phyloP scores from a whole-genome alignment of 2,329 filamentous ascomycete genomes.

The Allantophomopsis lycopodina region DNA sequence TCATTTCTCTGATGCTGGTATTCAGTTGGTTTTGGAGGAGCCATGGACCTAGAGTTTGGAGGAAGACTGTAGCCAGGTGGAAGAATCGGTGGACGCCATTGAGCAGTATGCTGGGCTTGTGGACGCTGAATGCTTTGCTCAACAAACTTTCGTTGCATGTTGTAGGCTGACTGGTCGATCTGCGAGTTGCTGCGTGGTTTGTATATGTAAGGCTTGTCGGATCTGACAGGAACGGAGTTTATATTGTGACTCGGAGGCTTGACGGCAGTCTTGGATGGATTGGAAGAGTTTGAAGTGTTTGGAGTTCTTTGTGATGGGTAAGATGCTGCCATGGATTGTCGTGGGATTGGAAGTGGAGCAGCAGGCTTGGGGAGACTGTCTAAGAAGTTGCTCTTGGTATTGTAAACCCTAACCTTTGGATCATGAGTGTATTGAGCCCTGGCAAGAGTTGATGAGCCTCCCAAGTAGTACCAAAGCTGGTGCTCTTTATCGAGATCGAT shows the following conservation, averaged over 20 bases:
- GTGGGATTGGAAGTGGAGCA: conserved; percentile 17
- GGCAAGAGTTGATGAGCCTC: conserved; percentile 74
- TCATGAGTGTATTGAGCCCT: conserved; percentile 86
- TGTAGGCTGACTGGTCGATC: conserved; percentile 17
- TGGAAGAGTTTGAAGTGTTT: conserved; percentile 11
- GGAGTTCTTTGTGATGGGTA: conserved; percentile 12
- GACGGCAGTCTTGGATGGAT: conserved; percentile 18
- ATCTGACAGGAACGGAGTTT: conserved; percentile 10
- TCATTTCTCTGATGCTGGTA: neutral
- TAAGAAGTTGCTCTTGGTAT: conserved; percentile 57
- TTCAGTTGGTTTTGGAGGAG: neutral
- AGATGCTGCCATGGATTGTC: conserved; percentile 19
- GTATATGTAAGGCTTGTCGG: conserved; percentile 37
- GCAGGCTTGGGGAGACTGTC: conserved; percentile 49
- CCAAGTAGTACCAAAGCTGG: conserved; percentile 81
- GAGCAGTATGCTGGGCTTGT: conserved; percentile 14
- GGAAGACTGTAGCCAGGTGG: neutral
- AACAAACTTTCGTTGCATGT: conserved; percentile 18
- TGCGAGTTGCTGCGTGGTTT: conserved; percentile 24
- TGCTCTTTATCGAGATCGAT: conserved; percentile 60
- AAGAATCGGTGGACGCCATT: conserved; percentile 5
- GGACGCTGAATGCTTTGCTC: conserved; percentile 10
- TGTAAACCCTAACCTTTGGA: conserved; percentile 41
- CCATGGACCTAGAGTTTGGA: neutral
- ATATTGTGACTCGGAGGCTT: conserved; percentile 9